Evolutionary conservation across 139 green algal species (phyloP).

Genomic region (Haematococcus sp.): DNA sequence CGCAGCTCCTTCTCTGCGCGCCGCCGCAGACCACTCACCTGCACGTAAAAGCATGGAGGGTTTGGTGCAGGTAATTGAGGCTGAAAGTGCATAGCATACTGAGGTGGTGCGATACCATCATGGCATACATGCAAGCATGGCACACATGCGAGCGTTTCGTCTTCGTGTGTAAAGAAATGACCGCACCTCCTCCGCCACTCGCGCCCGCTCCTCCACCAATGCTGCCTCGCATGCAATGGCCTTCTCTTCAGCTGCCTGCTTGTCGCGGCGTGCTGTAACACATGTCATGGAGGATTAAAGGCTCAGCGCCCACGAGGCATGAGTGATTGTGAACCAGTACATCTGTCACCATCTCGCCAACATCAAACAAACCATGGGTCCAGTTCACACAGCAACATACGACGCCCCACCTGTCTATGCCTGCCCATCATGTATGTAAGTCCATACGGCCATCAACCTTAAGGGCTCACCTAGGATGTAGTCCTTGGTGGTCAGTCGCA

Average conservation of each 20-base stretch:
- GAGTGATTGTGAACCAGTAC: not conserved
- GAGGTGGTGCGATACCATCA: too few species aligned
- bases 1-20: slow-evolving; percentile 16
- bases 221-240: slow-evolving; percentile 38
- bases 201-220: slow-evolving; percentile 32
- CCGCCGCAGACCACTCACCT: not conserved
- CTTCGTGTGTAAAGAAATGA: too few species aligned
- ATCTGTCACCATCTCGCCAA: not conserved
- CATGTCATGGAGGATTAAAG: not conserved
- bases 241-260: slow-evolving; percentile 53
- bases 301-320: too few species aligned
- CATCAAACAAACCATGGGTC: not conserved
- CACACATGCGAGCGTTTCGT: too few species aligned
- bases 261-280: slow-evolving; percentile 60
- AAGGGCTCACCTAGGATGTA: slow-evolving; percentile 71
- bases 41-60: not conserved
- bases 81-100: too few species aligned
- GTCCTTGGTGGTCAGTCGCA: slow-evolving; percentile 72
- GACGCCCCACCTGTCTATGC: too few species aligned
- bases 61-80: too few species aligned
- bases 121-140: too few species aligned
- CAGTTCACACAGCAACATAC: too few species aligned
- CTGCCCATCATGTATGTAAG: too few species aligned
- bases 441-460: too few species aligned
- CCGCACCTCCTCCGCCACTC: slow-evolving; percentile 1